Evolutionary conservation across 1,139 yeast genomes (phyloP).

Genomic region (Sugiyamaella grinbergsii): DNA sequence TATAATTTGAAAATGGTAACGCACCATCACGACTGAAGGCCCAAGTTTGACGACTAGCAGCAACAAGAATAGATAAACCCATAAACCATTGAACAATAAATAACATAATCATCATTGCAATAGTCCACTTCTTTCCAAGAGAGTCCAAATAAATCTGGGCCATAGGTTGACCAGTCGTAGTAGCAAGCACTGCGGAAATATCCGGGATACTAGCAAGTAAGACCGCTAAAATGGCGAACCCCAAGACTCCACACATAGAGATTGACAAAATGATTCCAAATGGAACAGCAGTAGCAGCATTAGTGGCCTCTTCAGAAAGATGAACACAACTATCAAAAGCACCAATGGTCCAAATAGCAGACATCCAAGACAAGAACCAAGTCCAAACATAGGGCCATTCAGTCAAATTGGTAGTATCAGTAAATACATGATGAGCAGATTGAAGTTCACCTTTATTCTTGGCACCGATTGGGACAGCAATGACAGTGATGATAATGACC

Average conservation of each 20-base stretch:
- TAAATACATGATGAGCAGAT: constrained; percentile 53
- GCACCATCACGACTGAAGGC: constrained; percentile 92
- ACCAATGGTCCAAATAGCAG: constrained; percentile 50
- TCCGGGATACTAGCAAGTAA: constrained; percentile 60
- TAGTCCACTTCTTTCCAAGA: constrained; percentile 69
- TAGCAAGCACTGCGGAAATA: constrained; percentile 45
- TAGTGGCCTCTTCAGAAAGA: constrained; percentile 66
- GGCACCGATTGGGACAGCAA: constrained; percentile 61
- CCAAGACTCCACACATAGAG: constrained; percentile 59
- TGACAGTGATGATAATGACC: constrained; percentile 58
- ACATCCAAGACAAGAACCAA: constrained; percentile 60
- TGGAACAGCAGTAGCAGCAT: constrained; percentile 69
- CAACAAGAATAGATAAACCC: constrained; percentile 70
- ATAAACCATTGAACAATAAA: constrained; percentile 50
- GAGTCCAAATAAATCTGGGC: constrained; percentile 69
- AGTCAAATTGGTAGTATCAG: constrained; percentile 54
- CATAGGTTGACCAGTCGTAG: constrained; percentile 40
- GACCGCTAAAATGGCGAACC: constrained; percentile 59
- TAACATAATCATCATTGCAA: constrained; percentile 39
- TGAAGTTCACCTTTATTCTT: constrained; percentile 27
- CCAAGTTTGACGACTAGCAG: constrained; percentile 84
- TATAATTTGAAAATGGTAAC: constrained; percentile 58
- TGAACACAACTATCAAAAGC: constrained; percentile 74
- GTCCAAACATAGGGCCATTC: constrained; percentile 73
- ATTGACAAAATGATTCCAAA: constrained; percentile 62